phyloP scores from a whole-genome alignment of 1,284 basidiomycete species.

The Caloboletus inedulis region DNA sequence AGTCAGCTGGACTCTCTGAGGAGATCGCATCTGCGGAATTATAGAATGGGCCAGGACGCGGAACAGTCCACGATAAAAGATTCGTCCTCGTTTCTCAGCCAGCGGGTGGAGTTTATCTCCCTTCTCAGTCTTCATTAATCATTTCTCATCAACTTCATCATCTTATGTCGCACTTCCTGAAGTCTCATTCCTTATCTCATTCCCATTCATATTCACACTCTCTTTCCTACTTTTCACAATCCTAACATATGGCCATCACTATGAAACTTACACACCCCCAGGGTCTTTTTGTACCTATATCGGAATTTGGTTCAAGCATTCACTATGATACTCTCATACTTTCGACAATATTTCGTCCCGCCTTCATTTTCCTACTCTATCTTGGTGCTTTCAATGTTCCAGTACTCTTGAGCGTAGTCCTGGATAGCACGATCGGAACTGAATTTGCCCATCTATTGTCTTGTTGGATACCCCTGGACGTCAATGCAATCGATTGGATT shows the following conservation, averaged over 20 bases:
- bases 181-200: conserved; percentile 2
- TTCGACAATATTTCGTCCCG: not conserved
- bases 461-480: conserved; percentile 12
- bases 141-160: not conserved
- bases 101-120: not conserved
- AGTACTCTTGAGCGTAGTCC: conserved; percentile 82
- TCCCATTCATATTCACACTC: not conserved
- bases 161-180: conserved; percentile 2
- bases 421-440: conserved; percentile 88
- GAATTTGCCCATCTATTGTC: conserved; percentile 85
- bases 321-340: conserved; percentile 5
- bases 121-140: not conserved
- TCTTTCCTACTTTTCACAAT: conserved; percentile 2
- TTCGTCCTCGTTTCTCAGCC: not conserved
- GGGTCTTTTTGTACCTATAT: conserved; percentile 10
- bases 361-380: conserved; percentile 22
- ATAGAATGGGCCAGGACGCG: not conserved
- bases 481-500: conserved; percentile 1
- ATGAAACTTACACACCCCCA: conserved; percentile 15
- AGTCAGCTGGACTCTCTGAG: not conserved
- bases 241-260: conserved; percentile 10
- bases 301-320: conserved; percentile 4
- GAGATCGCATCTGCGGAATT: conserved; percentile 1
- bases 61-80: not conserved
- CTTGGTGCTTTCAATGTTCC: conserved; percentile 60